phyloP scores from a whole-genome alignment of 129 eudicot species.

The Escallonia herrerae region DNA sequence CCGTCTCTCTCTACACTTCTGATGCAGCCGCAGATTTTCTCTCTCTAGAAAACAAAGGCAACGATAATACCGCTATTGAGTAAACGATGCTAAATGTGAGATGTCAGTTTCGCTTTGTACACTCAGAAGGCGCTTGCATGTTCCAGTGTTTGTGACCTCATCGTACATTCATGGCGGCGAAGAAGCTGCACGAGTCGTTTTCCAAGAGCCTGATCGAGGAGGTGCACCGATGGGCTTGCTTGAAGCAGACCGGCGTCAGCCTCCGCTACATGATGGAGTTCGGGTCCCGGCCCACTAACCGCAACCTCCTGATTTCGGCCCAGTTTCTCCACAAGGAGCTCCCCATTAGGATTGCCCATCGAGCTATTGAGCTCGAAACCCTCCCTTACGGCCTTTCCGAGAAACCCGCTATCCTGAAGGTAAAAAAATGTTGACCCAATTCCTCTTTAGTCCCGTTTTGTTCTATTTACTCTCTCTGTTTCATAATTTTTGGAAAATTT shows the following conservation, averaged over 20 bases:
- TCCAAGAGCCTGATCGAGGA: constrained; percentile 52
- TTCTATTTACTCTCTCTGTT: too few species aligned
- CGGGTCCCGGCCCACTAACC: constrained; percentile 60
- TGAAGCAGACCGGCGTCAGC: constrained; percentile 90
- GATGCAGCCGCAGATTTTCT: not conserved
- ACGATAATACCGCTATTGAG: too few species aligned
- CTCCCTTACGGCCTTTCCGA: constrained; percentile 83
- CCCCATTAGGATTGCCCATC: constrained; percentile 73
- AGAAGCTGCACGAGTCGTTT: constrained; percentile 38
- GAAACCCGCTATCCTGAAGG: constrained; percentile 82
- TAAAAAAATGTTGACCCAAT: constrained; percentile 1
- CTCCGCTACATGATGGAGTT: constrained; percentile 95
- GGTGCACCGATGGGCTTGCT: constrained; percentile 72
- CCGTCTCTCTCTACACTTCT: too few species aligned
- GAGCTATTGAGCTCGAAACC: constrained; percentile 74
- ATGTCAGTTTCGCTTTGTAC: constrained; percentile 1
- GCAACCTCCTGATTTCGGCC: constrained; percentile 67
- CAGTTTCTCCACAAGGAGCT: constrained; percentile 93
- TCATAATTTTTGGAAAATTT: too few species aligned
- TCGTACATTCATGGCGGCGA: constrained; percentile 50
- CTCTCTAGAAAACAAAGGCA: not conserved
- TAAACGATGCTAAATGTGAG: not conserved
- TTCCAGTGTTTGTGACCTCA: not conserved
- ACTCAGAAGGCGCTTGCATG: not conserved
- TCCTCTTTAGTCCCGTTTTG: too few species aligned